Evolutionary conservation across 257 asterid species (phyloP).

Genomic region (Scutellaria barbata): DNA sequence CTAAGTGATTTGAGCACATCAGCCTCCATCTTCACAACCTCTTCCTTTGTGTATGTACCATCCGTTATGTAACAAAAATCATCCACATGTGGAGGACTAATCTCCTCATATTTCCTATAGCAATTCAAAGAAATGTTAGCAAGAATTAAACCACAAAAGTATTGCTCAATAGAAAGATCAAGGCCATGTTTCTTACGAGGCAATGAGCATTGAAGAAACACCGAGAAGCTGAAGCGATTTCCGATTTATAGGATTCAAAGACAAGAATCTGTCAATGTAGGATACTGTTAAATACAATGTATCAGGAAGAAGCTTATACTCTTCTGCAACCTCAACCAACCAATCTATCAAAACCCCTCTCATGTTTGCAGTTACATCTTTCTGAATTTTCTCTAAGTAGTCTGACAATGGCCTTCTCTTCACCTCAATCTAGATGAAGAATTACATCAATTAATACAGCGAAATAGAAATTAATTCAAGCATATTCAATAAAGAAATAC

Average conservation of each 20-base stretch:
- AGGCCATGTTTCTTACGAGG: constrained; percentile 67
- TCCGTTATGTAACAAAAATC: constrained; percentile 83
- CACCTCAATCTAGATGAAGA: constrained; percentile 55
- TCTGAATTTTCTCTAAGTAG: constrained; percentile 75
- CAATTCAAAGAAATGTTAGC: constrained; percentile 15
- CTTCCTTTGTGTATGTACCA: constrained; percentile 60
- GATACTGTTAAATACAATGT: constrained; percentile 69
- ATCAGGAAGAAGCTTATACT: constrained; percentile 81
- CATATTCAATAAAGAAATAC: neutral
- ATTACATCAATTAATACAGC: constrained; percentile 2
- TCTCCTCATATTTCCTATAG: constrained; percentile 89
- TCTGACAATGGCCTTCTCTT: constrained; percentile 74
- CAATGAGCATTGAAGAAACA: constrained; percentile 96
- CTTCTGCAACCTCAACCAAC: constrained; percentile 93
- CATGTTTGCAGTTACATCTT: constrained; percentile 80
- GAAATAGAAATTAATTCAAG: neutral
- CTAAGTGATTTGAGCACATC: constrained; percentile 73
- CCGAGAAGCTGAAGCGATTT: constrained; percentile 92
- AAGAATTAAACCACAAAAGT: neutral
- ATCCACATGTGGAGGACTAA: constrained; percentile 78
- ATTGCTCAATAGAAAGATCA: neutral
- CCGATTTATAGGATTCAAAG: constrained; percentile 50
- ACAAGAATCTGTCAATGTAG: constrained; percentile 72
- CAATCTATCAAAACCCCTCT: constrained; percentile 88
- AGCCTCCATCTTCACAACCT: constrained; percentile 87